These are phyloP conservation scores for Anethum foeniculum DNA, from an alignment of 140 eudicot species.

Conservation along the genomic window DNA sequence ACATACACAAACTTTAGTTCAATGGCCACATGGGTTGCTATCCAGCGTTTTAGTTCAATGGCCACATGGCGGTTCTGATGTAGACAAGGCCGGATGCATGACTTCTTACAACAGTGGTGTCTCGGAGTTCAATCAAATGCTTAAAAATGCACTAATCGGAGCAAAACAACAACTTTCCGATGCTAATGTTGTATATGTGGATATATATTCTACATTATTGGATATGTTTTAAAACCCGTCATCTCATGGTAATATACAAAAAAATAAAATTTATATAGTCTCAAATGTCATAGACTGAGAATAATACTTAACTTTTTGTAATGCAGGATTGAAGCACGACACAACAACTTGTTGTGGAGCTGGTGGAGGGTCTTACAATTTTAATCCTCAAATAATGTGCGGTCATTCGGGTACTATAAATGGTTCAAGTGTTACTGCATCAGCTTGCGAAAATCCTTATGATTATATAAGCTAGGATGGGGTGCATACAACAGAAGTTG, in stretches of 20 bases:
- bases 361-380: conserved; percentile 51
- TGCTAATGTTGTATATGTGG: conserved; percentile 58
- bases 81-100: conserved; percentile 75
- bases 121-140: conserved; percentile 51
- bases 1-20: not conserved
- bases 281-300: not conserved
- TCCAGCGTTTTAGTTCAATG: conserved; percentile 61
- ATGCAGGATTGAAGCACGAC: conserved; percentile 50
- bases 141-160: conserved; percentile 43
- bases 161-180: conserved; percentile 36
- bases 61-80: conserved; percentile 47
- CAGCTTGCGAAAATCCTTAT: conserved; percentile 41
- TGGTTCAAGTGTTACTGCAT: conserved; percentile 32
- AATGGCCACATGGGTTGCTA: conserved; percentile 73
- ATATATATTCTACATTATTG: conserved; percentile 48
- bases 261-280: not conserved
- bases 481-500: conserved; percentile 54
- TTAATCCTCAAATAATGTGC: conserved; percentile 44
- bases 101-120: conserved; percentile 66
- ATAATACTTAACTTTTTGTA: not conserved
- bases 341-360: conserved; percentile 72
- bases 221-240: conserved; percentile 71
- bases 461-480: conserved; percentile 61
- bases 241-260: conserved; percentile 53
- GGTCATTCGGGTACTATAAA: conserved; percentile 43